Conservation (phyloP, 305 asterid genomes). For the Solanum hybrid region DNA sequence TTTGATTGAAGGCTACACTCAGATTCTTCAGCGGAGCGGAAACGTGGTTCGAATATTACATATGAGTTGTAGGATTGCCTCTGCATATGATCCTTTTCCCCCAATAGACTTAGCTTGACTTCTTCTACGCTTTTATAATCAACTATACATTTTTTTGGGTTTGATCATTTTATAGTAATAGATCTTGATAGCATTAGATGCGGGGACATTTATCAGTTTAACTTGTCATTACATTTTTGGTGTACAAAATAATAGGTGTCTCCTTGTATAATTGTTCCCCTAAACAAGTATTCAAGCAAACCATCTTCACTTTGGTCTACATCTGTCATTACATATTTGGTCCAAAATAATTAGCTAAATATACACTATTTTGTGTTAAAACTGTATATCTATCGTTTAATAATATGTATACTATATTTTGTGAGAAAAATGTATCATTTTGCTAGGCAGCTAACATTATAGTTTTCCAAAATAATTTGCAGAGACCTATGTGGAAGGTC, state of each 20-base stretch:
- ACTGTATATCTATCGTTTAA: not conserved
- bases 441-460: not conserved
- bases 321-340: not conserved
- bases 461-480: not conserved
- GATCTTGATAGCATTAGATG: not conserved
- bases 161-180: not conserved
- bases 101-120: not conserved
- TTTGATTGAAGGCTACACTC: constrained; percentile 5
- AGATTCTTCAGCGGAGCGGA: not conserved
- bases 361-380: not conserved
- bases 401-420: not conserved
- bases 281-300: not conserved
- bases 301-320: not conserved
- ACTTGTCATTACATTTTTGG: constrained; percentile 12
- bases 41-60: not conserved
- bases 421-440: not conserved
- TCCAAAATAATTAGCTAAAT: not conserved
- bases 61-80: constrained; percentile 5
- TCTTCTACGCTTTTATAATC: not conserved
- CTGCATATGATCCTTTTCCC: constrained; percentile 10
- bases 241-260: constrained; percentile 15
- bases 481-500: not conserved
- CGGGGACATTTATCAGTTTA: not conserved
- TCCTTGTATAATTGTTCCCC: not conserved
- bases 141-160: not conserved